Conservation (phyloP, 176 grass and related monocot genomes). For the Zoysia japonica region DNA sequence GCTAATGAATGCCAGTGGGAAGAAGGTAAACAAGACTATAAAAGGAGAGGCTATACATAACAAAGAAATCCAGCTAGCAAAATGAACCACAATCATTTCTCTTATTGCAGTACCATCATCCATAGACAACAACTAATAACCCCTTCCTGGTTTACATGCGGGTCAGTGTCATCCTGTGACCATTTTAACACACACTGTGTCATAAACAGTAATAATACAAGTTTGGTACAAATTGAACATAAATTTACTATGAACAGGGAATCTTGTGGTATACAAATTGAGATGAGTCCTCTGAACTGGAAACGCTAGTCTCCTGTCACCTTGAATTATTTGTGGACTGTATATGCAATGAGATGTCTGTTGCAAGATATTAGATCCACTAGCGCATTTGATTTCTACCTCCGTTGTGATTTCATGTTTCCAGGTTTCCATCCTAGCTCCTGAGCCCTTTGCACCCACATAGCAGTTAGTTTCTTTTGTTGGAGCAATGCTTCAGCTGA, state of each 20-base stretch:
- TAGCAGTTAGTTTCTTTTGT: conserved; percentile 74
- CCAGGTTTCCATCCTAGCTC: conserved; percentile 67
- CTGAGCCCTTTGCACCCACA: conserved; percentile 79
- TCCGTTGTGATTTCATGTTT: conserved; percentile 35
- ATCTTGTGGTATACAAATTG: neutral
- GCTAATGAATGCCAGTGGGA: neutral
- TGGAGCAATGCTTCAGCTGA: conserved; percentile 52
- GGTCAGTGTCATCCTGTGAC: conserved; percentile 11
- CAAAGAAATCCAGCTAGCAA: neutral
- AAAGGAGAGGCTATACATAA: neutral
- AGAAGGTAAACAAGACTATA: neutral
- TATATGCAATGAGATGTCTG: conserved; percentile 1
- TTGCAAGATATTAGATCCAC: conserved; percentile 6
- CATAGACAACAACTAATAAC: conserved; percentile 16
- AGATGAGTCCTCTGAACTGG: neutral
- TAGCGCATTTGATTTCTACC: neutral
- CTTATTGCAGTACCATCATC: conserved; percentile 18
- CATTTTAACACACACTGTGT: conserved; percentile 19
- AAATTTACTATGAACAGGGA: conserved; percentile 36
- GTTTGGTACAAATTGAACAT: conserved; percentile 12
- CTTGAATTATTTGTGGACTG: neutral
- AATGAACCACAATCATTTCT: neutral
- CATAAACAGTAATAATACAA: neutral
- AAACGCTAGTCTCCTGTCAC: conserved; percentile 17
- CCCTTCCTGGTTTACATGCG: neutral